These are phyloP conservation scores for Rhinocladiella similis DNA, from an alignment of 2,329 filamentous ascomycete species.

Conservation along the genomic window DNA sequence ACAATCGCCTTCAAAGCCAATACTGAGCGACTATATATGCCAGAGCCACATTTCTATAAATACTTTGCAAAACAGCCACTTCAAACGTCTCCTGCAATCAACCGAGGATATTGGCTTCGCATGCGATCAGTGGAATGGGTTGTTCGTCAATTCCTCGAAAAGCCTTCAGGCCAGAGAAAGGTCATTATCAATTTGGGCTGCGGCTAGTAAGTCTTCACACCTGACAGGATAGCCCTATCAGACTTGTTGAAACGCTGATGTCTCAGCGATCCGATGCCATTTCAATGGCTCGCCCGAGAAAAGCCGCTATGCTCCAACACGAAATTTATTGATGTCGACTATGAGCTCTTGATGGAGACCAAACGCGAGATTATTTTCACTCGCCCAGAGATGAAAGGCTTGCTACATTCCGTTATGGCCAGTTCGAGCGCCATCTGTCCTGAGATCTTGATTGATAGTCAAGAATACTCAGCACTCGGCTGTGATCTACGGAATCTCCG, in stretches of 20 bases:
- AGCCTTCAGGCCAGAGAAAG: constrained; percentile 38
- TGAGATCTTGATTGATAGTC: constrained; percentile 16
- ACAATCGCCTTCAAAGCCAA: constrained; percentile 93
- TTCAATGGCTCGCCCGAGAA: constrained; percentile 74
- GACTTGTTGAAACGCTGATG: neutral
- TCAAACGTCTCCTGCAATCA: constrained; percentile 79
- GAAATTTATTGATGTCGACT: constrained; percentile 30
- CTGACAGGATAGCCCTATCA: neutral
- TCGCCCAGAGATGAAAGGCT: constrained; percentile 21
- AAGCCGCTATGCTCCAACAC: constrained; percentile 41
- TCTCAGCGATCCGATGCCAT: constrained; percentile 80
- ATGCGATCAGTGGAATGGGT: constrained; percentile 78
- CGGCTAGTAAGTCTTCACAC: constrained; percentile 25
- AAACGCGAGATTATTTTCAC: constrained; percentile 27
- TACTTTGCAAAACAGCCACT: constrained; percentile 84
- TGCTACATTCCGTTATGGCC: constrained; percentile 9
- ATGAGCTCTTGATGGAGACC: constrained; percentile 26
- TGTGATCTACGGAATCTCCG: constrained; percentile 61
- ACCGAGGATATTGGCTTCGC: constrained; percentile 83
- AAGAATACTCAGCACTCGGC: constrained; percentile 27
- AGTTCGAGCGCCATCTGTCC: neutral
- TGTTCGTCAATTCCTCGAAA: constrained; percentile 70
- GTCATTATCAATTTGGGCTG: constrained; percentile 29
- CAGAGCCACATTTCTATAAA: constrained; percentile 80
- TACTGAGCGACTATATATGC: constrained; percentile 81